These are phyloP conservation scores for Byssothecium circinans DNA, from an alignment of 2,329 filamentous ascomycete species.

Conservation along the genomic window DNA sequence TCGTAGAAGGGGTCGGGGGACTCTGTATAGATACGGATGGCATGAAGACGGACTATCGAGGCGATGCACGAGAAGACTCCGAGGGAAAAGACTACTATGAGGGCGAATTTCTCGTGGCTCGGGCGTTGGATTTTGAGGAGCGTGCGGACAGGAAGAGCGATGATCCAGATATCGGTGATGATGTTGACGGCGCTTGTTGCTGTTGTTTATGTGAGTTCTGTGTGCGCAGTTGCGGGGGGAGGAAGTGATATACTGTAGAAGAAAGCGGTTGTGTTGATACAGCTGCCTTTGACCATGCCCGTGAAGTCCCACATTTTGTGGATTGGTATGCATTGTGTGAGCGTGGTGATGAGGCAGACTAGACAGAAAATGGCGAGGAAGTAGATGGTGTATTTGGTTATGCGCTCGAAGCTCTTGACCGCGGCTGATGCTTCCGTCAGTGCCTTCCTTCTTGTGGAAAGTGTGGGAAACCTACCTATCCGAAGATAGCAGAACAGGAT, in stretches of 20 bases:
- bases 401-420: conserved; percentile 22
- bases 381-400: conserved; percentile 27
- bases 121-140: conserved; percentile 82
- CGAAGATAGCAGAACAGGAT: conserved; percentile 41
- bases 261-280: conserved; percentile 38
- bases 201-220: conserved; percentile 2
- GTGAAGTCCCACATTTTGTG: conserved; percentile 39
- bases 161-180: conserved; percentile 80
- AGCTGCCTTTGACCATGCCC: conserved; percentile 25
- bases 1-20: conserved; percentile 63
- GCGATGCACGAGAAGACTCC: conserved; percentile 86
- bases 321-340: conserved; percentile 37
- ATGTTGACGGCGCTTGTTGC: conserved; percentile 74
- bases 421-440: conserved; percentile 19
- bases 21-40: conserved; percentile 43
- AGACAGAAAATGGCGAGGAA: conserved; percentile 29
- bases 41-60: conserved; percentile 65
- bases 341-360: conserved; percentile 26
- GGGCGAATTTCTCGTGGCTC: conserved; percentile 77
- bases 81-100: conserved; percentile 79
- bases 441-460: background rate
- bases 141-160: conserved; percentile 82
- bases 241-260: conserved; percentile 34
- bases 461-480: conserved; percentile 27
- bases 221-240: background rate